Base-by-base conservation (phyloP, 306 rosid genomes). In the Ochetophila trinervis region DNA sequence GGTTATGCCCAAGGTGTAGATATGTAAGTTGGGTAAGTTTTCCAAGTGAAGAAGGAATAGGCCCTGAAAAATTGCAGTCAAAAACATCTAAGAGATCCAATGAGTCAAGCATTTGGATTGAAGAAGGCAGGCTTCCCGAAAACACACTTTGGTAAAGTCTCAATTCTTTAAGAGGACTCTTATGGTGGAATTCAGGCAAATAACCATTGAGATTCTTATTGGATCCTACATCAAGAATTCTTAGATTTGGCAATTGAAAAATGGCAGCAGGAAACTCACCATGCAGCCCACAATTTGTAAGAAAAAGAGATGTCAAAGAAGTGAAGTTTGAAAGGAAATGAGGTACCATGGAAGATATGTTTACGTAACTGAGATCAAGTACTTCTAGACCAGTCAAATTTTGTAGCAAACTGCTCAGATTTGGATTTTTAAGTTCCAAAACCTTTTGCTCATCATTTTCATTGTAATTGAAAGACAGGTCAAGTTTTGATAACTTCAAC, bases 1-100 rank as follows among this genome's bases (percentile, higher is more conserved):
- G 35, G n/a, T 52, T 66, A 2, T 12, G 0, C 12, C 6, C 0
- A 3, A 66, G 51, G 34, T 20, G 0, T 16, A 66, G 15, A 6
- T 1, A 0, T 2, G 13, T n/a, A 24, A 48, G 23, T 32, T 19
- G 5, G 42, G 9, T 19, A 21, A 65, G 50, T 8, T 52, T 18
- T n/a, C 6, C 30, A 2, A 68, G 44, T 2, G 55, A 57, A 57
- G 13, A 4, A 3, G 73, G 65, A 68, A 68, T 42, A 20, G 36
- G 1, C 0, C 73, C 64, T 4, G 61, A 44, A 18, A 68, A 22
- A 2, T 51, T 51, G n/a, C 73, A 44, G 18, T 23, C 19, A 9
- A 1, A 0, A 0, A 54, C 0, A 54, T 27, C 32, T 4, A 67
- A 47, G 0, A 3, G 0, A 37, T 18, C 45, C 24, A 68, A 45